A percentile compares a stretch with the other conserved stretches of the same genome.
Conservation (phyloP, 2,329 filamentous ascomycete species). For the Penicillium hordei region DNA sequence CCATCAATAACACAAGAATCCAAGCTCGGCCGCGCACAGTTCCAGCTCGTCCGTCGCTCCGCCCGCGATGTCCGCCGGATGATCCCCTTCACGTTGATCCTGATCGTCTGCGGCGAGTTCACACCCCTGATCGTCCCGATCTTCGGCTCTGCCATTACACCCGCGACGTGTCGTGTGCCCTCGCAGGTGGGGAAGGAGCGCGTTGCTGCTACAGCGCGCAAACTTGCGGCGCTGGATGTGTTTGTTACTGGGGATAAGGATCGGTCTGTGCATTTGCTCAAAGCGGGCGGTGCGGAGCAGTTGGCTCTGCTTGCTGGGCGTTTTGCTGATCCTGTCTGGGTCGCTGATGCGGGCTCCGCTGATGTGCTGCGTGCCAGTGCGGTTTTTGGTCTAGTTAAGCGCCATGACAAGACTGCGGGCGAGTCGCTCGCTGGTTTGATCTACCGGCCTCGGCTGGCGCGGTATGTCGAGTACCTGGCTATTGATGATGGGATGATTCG, state of each 20-base stretch:
- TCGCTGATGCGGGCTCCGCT: constrained; percentile 19
- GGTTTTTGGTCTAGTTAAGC: constrained; percentile 34
- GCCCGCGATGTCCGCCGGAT: constrained; percentile 73
- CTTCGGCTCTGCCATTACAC: constrained; percentile 68
- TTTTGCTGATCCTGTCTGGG: constrained; percentile 24
- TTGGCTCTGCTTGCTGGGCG: constrained; percentile 32
- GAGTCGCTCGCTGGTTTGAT: constrained; percentile 38
- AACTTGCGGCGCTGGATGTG: constrained; percentile 26
- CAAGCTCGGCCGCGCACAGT: constrained; percentile 62
- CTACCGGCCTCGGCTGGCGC: constrained; percentile 55
- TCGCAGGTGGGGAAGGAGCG: constrained; percentile 64
- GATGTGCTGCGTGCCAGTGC: constrained; percentile 38
- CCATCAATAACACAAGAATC: constrained; percentile 6
- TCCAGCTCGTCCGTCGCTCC: constrained; percentile 68
- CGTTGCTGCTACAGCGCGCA: constrained; percentile 51
- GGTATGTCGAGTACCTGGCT: constrained; percentile 62
- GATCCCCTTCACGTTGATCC: constrained; percentile 72
- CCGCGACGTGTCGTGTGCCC: constrained; percentile 80
- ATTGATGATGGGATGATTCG: constrained; percentile 70
- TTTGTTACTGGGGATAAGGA: constrained; percentile 22
- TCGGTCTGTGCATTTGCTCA: constrained; percentile 10
- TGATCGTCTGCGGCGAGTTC: constrained; percentile 81
- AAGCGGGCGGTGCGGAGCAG: constrained; percentile 23
- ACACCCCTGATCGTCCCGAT: constrained; percentile 75
- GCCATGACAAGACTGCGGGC: constrained; percentile 44